These are phyloP conservation scores for Sistotremastrum suecicum DNA, from an alignment of 768 basidiomycete genomes.

Conservation along the genomic window DNA sequence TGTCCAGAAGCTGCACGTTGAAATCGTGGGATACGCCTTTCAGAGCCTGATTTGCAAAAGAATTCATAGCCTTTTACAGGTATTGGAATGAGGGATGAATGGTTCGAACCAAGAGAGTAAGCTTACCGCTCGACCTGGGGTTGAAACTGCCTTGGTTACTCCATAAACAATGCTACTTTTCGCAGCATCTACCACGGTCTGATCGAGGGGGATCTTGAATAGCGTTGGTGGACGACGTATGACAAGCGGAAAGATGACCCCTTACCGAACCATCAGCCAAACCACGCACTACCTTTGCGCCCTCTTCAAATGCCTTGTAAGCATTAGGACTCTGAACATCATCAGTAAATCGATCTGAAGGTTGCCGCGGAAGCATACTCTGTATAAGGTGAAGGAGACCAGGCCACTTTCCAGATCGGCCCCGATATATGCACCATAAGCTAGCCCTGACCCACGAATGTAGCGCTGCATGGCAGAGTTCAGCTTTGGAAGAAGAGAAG, in stretches of 20 bases:
- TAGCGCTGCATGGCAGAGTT: conserved; percentile 37
- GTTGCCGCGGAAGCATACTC: conserved; percentile 31
- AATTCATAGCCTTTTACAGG: conserved; percentile 50
- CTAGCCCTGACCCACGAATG: conserved; percentile 88
- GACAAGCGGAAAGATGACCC: conserved; percentile 5
- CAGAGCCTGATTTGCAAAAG: conserved; percentile 86
- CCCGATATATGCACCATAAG: conserved; percentile 75
- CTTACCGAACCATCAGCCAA: conserved; percentile 73
- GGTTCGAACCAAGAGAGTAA: not conserved
- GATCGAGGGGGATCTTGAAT: conserved; percentile 60
- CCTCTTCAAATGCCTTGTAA: conserved; percentile 70
- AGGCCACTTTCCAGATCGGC: conserved; percentile 69
- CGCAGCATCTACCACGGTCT: conserved; percentile 74
- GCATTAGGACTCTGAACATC: conserved; percentile 57
- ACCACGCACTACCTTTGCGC: conserved; percentile 58
- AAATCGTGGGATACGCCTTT: conserved; percentile 66
- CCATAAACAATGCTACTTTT: conserved; percentile 84
- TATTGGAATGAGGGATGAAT: conserved; percentile 3
- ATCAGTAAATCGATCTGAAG: not conserved
- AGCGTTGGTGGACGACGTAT: conserved; percentile 2
- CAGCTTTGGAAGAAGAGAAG: not conserved
- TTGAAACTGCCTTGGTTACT: conserved; percentile 70
- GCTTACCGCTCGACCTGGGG: conserved; percentile 75
- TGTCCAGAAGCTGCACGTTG: conserved; percentile 62
- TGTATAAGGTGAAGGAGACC: conserved; percentile 62